Evolutionary conservation across 441 rosid species (phyloP).

Genomic region (Gossypium schwendimanii): DNA sequence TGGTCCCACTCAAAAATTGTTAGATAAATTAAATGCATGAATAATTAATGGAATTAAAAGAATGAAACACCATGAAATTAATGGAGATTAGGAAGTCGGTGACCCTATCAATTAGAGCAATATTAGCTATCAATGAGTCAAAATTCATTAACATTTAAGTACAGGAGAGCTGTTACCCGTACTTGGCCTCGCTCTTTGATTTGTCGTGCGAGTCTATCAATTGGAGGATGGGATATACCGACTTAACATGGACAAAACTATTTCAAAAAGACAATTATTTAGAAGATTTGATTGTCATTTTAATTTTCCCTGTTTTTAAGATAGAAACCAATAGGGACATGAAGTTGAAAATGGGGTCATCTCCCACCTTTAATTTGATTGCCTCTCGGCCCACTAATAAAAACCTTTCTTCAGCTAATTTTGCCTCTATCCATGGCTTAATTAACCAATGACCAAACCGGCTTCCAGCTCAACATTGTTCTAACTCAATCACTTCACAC

Average conservation of each 20-base stretch:
- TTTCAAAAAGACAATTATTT: too few species aligned
- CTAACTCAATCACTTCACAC: neutral
- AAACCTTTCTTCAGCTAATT: neutral
- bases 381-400: neutral
- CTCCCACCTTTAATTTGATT: neutral
- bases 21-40: too few species aligned
- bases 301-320: too few species aligned
- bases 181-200: neutral
- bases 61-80: neutral
- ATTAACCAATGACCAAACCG: too few species aligned
- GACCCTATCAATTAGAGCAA: neutral
- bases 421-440: neutral
- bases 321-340: neutral
- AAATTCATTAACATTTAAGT: neutral
- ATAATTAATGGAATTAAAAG: too few species aligned
- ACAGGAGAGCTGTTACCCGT: neutral
- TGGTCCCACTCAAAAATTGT: neutral
- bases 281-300: too few species aligned
- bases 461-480: conserved; percentile 4
- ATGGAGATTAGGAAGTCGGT: neutral
- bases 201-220: neutral
- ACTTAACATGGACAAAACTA: neutral
- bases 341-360: neutral
- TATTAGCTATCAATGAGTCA: neutral
- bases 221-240: neutral